These are phyloP conservation scores for Solanum hybrid DNA, from an alignment of 305 asterid species.

Conservation along the genomic window DNA sequence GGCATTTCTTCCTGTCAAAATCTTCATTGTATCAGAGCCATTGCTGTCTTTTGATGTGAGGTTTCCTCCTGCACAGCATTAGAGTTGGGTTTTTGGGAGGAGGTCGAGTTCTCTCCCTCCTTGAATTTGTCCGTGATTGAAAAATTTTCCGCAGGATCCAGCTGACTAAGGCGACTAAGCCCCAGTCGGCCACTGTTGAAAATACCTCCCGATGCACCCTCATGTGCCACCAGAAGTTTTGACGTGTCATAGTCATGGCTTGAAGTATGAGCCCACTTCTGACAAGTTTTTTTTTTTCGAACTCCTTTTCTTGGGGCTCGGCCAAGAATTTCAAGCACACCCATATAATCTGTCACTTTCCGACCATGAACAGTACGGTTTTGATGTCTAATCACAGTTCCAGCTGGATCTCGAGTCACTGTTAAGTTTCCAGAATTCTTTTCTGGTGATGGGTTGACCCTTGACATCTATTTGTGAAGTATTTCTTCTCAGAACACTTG, in stretches of 20 bases:
- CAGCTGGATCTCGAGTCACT: not conserved
- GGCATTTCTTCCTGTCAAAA: not conserved
- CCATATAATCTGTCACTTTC: not conserved
- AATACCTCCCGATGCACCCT: not conserved
- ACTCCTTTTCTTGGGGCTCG: not conserved
- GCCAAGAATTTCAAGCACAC: not conserved
- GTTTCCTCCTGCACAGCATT: not conserved
- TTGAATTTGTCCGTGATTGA: not conserved
- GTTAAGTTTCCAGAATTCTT: not conserved
- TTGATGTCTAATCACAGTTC: not conserved
- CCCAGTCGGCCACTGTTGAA: not conserved
- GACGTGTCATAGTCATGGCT: not conserved
- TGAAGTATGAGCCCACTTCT: not conserved
- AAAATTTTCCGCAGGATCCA: not conserved
- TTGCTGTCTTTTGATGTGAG: not conserved
- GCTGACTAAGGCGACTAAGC: not conserved
- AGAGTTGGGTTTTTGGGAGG: not conserved
- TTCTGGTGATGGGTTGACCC: not conserved
- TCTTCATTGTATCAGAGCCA: not conserved
- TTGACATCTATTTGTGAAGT: not conserved
- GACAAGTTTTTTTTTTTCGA: not conserved
- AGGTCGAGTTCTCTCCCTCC: not conserved
- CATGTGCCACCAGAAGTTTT: not conserved
- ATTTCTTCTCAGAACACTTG: not conserved
- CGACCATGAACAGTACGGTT: not conserved